Evolutionary conservation across 352 stramenopile species (phyloP), one percentile per base, ranked within the genome.

Genomic region (Phytophthora cajani): DNA sequence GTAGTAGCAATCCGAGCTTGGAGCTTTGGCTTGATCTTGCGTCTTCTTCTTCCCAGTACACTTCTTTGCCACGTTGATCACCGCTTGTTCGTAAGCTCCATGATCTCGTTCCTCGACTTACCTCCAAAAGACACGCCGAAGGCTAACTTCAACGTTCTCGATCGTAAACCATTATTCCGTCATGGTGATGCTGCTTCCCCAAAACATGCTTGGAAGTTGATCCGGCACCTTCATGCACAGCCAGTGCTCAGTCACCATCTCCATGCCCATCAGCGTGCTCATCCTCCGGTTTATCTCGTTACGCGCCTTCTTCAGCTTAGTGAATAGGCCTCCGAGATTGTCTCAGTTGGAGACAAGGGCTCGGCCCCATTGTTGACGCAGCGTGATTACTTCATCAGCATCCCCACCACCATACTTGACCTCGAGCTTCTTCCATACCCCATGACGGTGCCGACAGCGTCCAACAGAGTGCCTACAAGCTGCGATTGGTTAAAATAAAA

Each of bases 231-330:
- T 16, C 44, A 53, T 64, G 21, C 54, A 70, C 14, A 74, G n/a
- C 60, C 61, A 55, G 12, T 38, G 0, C 12, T 74, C 54, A 0
- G 54, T 66, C 6, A 75, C 32, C 55, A 71, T 64, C 3, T 67
- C 64, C 14, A 47, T n/a, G 2, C 51, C 57, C 9, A 71, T 9
- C 16, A 66, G n/a, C 4, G 16, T n/a, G n/a, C 8, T 5, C 42
- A 50, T 50, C 17, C 25, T 50, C 23, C 25, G 21, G 64, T 71
- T 71, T 16, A 71, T 66, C n/a, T 66, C 25, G 49, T 60, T 71
- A 1, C 56, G 8, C 2, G 65, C 33, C 23, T 71, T 71, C 49
- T 69, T 63, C 3, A 69, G 47, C 25, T 63, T 52, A 9, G 50
- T 3, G 23, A 69, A 72, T 6, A 72, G 32, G 1, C n/a, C 23